These are phyloP conservation scores for Coemansia sp. DNA, from an alignment of 192 early-diverging fungal genomes.

Conservation along the genomic window DNA sequence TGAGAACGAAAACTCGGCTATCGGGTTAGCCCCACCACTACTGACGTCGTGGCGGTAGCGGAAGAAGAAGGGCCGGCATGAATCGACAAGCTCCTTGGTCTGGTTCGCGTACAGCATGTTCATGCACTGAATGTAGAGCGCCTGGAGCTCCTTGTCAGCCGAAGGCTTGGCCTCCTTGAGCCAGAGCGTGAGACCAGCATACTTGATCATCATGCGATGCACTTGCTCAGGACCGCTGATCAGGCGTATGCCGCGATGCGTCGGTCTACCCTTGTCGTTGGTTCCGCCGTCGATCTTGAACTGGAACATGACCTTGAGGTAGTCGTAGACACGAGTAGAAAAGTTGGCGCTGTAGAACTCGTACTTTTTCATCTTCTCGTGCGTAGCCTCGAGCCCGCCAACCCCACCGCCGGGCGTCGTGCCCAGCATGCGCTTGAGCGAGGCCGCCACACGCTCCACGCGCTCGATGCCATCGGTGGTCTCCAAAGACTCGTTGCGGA, in stretches of 20 bases:
- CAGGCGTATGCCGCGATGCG: constrained; percentile 26
- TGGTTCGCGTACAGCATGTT: constrained; percentile 54
- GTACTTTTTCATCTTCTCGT: constrained; percentile 69
- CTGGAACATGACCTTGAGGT: constrained; percentile 65
- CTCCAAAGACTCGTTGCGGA: constrained; percentile 69
- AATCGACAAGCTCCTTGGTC: constrained; percentile 57
- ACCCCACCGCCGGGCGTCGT: constrained; percentile 58
- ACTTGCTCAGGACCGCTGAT: constrained; percentile 61
- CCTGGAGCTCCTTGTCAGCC: constrained; percentile 71
- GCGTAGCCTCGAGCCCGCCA: constrained; percentile 52
- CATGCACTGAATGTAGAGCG: constrained; percentile 63
- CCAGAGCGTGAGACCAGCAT: constrained; percentile 70
- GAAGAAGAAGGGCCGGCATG: constrained; percentile 47
- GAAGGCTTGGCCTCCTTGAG: constrained; percentile 70
- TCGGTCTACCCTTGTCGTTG: constrained; percentile 50
- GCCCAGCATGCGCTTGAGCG: constrained; percentile 68
- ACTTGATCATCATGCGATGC: constrained; percentile 64
- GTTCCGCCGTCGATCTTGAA: constrained; percentile 59
- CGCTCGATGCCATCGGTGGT: constrained; percentile 58
- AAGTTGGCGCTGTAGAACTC: constrained; percentile 66
- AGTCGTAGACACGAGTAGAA: constrained; percentile 62
- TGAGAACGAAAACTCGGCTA: constrained; percentile 39
- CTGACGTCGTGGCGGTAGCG: constrained; percentile 34
- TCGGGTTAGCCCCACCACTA: constrained; percentile 20
- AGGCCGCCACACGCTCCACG: constrained; percentile 64